Base-by-base conservation (phyloP, 257 asterid species). In the Solanum phureja region DNA sequence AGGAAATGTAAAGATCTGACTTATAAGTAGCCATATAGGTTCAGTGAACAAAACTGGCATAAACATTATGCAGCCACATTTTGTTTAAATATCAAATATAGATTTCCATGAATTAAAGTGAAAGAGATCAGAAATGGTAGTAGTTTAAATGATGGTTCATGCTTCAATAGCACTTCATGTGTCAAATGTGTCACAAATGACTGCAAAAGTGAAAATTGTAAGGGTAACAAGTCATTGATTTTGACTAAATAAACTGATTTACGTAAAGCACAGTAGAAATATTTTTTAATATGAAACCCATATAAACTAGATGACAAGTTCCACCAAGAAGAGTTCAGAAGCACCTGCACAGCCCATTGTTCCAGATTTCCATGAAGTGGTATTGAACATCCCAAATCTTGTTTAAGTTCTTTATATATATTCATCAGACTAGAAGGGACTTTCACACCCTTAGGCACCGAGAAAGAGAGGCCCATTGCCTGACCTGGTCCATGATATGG, bases 401-500 rank as follows among this genome's bases (percentile, higher is more conserved):
- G 87, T 44, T 94, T 90, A 87, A 97, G 98, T 84, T 97, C 99
- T 92, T 97, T 97, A 90, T 93, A 97, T 82, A 97, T 96, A 93
- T 97, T 97, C 58, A 87, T 75, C 79, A 97, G 94, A 90, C 99
- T 97, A 23, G 99, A 96, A 83, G 99, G 99, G 73, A 96, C 93
- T 92, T 94, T 96, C 76, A 96, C 89, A 46, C 95, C 98, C 44
- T 90, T 92, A 5, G 98, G 99, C 83, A 97, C 99, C 1, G 99
- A 97, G 92, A 97, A 97, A 64, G 99, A 97, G 86, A 96, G 97
- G 27, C 99, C 99, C 99, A 97, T 97, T 62, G 99, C 99, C 90
- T 97, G 99, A 83, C 98, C 98, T 87, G 98, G 99, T 83, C 99
- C 99, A 87, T 97, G 99, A 87, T 97, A 97, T 56, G 99, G 99